Base-by-base conservation (phyloP, 2,329 filamentous ascomycete genomes). In the Aspergillus fumigatiaffinis region DNA sequence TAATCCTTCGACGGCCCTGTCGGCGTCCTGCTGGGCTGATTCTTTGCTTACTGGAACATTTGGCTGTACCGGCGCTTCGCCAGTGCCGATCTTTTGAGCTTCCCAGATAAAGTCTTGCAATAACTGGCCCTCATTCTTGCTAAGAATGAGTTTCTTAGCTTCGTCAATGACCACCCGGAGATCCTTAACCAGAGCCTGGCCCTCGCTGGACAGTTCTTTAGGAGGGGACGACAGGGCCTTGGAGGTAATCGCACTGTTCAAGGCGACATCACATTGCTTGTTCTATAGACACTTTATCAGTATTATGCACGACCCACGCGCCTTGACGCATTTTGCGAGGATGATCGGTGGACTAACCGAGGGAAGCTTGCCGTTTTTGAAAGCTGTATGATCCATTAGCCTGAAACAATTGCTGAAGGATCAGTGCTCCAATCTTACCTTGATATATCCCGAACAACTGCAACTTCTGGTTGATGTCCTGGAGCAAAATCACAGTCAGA, bases 81-180 rank as follows among this genome's bases (percentile, higher is more conserved):
- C 87, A 56, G 84, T 78, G 53, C 86, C 84, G 60, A 94, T 87
- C 50, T 89, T 83, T 70, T 91, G 86, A 0, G 92, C 92, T 72
- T 96, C 90, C 89, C 90, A 99, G 76, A 97, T 91, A 76, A 99
- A 97, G 69, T 99, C 92, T 72, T 99, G 94, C 21, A 99, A 79
- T 57, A 97, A 78, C 69, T 99, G 92, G 71, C 92, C 94, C 58
- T 96, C 85, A 72, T 99, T 99, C 84, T 97, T 99, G 77, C 88
- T 89, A 26, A 99, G 81, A 8, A 97, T 79, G 12, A 99, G 83
- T 56, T 87, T 77, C 80, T 97, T 95, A 57, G 93, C 89, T 73
- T 94, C 85, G 68, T 89, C 85, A 49, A 99, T 87, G 52, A 96
- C 91, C 54, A 90, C 82, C 59, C 85, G 86, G 56, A 94, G 77